These are phyloP conservation scores for Pseudogymnoascus verrucosus DNA, from an alignment of 2,329 filamentous ascomycete species.

Conservation along the genomic window DNA sequence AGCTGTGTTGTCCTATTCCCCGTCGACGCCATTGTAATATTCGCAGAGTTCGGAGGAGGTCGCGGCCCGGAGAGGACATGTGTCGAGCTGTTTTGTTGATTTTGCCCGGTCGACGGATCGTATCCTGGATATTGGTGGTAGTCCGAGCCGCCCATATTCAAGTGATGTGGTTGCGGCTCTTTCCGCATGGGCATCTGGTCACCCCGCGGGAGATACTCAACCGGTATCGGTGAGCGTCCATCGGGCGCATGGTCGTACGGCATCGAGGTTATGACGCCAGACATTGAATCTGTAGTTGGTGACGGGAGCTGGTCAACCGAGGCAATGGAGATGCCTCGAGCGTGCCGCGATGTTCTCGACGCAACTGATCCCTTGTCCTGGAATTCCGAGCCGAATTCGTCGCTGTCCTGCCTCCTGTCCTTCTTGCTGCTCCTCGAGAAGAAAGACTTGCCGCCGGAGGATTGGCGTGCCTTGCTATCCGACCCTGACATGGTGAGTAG, in stretches of 20 bases:
- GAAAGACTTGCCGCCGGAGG: slow-evolving; percentile 68
- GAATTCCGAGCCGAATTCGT: slow-evolving; percentile 50
- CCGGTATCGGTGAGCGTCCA: slow-evolving; percentile 59
- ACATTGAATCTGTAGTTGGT: slow-evolving; percentile 53
- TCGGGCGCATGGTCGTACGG: slow-evolving; percentile 71
- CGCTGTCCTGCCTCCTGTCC: slow-evolving; percentile 58
- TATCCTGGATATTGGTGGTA: slow-evolving; percentile 84
- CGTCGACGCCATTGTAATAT: slow-evolving; percentile 63
- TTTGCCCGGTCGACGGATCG: slow-evolving; percentile 42
- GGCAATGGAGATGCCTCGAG: slow-evolving; percentile 61
- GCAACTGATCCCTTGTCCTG: slow-evolving; percentile 54
- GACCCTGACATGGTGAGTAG: slow-evolving; percentile 48
- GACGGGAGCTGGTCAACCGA: slow-evolving; percentile 62
- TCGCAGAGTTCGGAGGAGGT: slow-evolving; percentile 45
- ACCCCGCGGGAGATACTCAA: slow-evolving; percentile 63
- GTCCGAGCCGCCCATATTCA: slow-evolving; percentile 69
- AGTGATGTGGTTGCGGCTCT: slow-evolving; percentile 73
- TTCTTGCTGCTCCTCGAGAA: slow-evolving; percentile 87
- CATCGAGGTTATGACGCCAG: slow-evolving; percentile 79
- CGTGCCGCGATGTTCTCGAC: slow-evolving; percentile 68
- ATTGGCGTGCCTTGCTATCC: slow-evolving; percentile 69
- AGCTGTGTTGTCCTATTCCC: slow-evolving; percentile 63
- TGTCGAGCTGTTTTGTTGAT: slow-evolving; percentile 41
- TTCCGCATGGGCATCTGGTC: slow-evolving; percentile 56
- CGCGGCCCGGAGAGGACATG: slow-evolving; percentile 51